Evolutionary conservation across 176 grass and related monocot genomes (phyloP), one percentile per base, ranked within the genome.

Genomic region (Tillandsia leiboldiana): DNA sequence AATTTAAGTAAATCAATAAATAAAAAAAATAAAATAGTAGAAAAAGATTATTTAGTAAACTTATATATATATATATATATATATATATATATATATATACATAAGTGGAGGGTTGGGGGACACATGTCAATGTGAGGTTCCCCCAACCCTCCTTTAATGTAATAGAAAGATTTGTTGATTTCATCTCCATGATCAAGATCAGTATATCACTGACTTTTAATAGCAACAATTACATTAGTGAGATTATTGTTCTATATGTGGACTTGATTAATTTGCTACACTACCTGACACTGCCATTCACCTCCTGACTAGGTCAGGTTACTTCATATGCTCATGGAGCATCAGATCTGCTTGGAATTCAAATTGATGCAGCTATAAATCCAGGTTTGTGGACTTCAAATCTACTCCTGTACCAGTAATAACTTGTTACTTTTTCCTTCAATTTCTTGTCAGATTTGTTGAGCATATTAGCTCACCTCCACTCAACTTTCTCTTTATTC

Each of bases 321-420:
- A 97, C 89, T 75, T 88, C 94, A 79, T 99, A 99, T 77, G 84
- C 89, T 77, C 94, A 93, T 77, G 94, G 89, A 73, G 72, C 89
- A 70, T 92, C 89, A 65, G 89, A 99, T 81, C 89, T 99, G 76
- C 94, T 99, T 85, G 89, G 86, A 61, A 92, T 99, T 74, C 94
- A 99, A 90, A 99, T 99, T 63, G 94, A 99, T 68, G 94, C 94
- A 76, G 94, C 94, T 62, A 87, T 99, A 81, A 99, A 99, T 72
- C 76, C 89, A 80, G 94, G 94, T 99, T 73, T 51, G 76, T 74
- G 53, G 68, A 52, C 9, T 68, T 42, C 33, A 53, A 78, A 26
- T 51, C 23, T 26, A 18, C 11, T 73, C 63, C 49, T 63, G 42
- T 66, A 48, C 49, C 49, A n/a, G 11, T 26, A 63, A 27, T 59